Percentiles rank a stretch among this genome's conserved stretches.
phyloP scores from a whole-genome alignment of 1,284 basidiomycete species.

The Stereum hirsutum region DNA sequence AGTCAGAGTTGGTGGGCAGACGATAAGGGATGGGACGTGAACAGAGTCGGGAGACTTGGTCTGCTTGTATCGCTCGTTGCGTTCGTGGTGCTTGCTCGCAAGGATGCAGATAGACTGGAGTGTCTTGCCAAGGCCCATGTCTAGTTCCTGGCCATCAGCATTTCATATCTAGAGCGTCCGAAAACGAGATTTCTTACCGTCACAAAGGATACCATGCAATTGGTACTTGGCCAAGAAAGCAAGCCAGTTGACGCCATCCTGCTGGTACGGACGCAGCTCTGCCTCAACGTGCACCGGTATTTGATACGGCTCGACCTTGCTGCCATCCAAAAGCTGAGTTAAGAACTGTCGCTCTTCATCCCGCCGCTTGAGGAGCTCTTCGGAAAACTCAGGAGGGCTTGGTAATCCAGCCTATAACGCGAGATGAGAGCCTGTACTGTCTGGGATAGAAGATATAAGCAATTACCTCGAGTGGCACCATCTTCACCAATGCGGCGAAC shows the following conservation, averaged over 20 bases:
- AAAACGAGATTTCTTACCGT: constrained; percentile 65
- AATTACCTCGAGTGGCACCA: constrained; percentile 92
- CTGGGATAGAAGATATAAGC: not conserved
- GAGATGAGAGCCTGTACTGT: not conserved
- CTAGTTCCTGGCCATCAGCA: no score
- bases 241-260: constrained; percentile 98
- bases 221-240: constrained; percentile 98
- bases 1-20: constrained; percentile 95
- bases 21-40: constrained; percentile 89
- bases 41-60: constrained; percentile 72
- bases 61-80: constrained; percentile 59
- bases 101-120: constrained; percentile 98
- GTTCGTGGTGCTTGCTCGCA: constrained; percentile 89
- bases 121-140: constrained; percentile 99
- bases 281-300: constrained; percentile 90
- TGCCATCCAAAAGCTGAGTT: constrained; percentile 89
- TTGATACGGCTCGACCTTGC: constrained; percentile 87
- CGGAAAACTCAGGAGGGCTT: constrained; percentile 88
- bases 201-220: constrained; percentile 95
- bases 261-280: constrained; percentile 94
- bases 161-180: no score
- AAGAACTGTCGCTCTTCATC: constrained; percentile 90
- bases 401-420: constrained; percentile 79
- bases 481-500: constrained; percentile 97
- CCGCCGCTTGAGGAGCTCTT: constrained; percentile 81